Evolutionary conservation across 2,329 filamentous ascomycete species (phyloP).

Genomic region (Sclerotinia minor): DNA sequence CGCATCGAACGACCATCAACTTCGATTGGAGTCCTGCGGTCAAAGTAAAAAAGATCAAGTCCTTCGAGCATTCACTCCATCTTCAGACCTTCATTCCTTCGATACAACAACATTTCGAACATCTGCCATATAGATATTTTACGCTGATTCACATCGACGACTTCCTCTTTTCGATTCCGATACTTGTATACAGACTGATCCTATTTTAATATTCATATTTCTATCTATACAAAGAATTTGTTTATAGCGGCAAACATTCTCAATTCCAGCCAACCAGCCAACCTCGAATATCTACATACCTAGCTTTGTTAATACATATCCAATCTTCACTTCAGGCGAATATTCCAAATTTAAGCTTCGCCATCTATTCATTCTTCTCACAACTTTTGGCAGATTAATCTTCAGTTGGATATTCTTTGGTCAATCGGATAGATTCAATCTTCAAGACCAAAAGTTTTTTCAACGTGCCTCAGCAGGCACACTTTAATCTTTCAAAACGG

Average conservation of each 20-base stretch:
- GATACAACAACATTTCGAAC: constrained; percentile 11
- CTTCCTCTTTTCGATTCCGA: constrained; percentile 24
- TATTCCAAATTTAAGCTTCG: constrained; percentile 7
- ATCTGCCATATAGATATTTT: constrained; percentile 12
- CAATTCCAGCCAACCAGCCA: constrained; percentile 23
- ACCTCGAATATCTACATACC: constrained; percentile 25
- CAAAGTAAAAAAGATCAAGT: background rate
- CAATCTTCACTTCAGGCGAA: constrained; percentile 16
- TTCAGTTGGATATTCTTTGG: constrained; percentile 27
- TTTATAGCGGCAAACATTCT: constrained; percentile 25
- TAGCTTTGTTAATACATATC: constrained; percentile 23
- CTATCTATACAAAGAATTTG: constrained; percentile 20
- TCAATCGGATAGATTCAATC: constrained; percentile 25
- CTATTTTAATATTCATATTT: constrained; percentile 22
- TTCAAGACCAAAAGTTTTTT: constrained; percentile 38
- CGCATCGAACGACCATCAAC: background rate
- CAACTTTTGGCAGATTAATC: constrained; percentile 23
- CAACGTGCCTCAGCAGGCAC: constrained; percentile 42
- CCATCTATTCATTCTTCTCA: constrained; percentile 12
- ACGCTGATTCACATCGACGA: constrained; percentile 21
- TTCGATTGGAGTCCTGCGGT: background rate
- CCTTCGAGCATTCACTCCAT: background rate
- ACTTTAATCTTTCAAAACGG: constrained; percentile 71
- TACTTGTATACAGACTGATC: constrained; percentile 22
- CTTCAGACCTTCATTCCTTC: constrained; percentile 18